These are phyloP conservation scores for Xerophyta viscosa DNA, from an alignment of 106 monocot genomes.

Conservation along the genomic window DNA sequence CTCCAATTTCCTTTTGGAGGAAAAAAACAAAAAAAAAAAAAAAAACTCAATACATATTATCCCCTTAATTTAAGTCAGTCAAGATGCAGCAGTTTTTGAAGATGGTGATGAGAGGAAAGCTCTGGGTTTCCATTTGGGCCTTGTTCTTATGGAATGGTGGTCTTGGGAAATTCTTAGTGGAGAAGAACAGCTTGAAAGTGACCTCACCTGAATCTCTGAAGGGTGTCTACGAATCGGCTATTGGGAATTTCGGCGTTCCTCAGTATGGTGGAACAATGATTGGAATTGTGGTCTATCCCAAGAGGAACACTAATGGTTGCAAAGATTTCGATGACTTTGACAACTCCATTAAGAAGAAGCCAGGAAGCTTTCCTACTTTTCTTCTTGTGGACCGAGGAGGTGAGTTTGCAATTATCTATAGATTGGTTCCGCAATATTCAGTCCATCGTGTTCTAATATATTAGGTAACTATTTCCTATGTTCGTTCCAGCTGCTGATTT, in stretches of 20 bases:
- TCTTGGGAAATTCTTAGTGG: slow-evolving; percentile 52
- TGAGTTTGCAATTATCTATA: slow-evolving; percentile 18
- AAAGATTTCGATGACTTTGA: slow-evolving; percentile 41
- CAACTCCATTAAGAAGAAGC: slow-evolving; percentile 39
- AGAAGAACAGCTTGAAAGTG: slow-evolving; percentile 78
- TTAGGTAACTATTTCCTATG: no score
- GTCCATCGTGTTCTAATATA: no score
- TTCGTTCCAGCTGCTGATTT: no score
- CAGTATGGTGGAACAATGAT: slow-evolving; percentile 73
- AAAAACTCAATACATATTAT: no score
- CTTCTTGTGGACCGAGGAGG: slow-evolving; percentile 72
- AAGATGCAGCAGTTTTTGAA: no score
- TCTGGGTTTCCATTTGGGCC: slow-evolving; percentile 28
- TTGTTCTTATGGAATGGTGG: slow-evolving; percentile 31
- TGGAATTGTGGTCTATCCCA: slow-evolving; percentile 51
- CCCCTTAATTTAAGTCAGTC: no score
- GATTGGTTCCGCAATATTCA: no score
- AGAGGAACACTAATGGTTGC: slow-evolving; percentile 50
- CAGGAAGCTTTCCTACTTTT: slow-evolving; percentile 58
- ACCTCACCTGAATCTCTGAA: slow-evolving; percentile 52
- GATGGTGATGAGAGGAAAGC: slow-evolving; percentile 21
- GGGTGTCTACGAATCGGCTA: slow-evolving; percentile 50
- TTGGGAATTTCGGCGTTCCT: slow-evolving; percentile 69
- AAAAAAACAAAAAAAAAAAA: no score
- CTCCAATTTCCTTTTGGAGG: no score